Base-by-base conservation (phyloP, 108 stramenopile genomes). In the Pseudonitzschia multiseries region DNA sequence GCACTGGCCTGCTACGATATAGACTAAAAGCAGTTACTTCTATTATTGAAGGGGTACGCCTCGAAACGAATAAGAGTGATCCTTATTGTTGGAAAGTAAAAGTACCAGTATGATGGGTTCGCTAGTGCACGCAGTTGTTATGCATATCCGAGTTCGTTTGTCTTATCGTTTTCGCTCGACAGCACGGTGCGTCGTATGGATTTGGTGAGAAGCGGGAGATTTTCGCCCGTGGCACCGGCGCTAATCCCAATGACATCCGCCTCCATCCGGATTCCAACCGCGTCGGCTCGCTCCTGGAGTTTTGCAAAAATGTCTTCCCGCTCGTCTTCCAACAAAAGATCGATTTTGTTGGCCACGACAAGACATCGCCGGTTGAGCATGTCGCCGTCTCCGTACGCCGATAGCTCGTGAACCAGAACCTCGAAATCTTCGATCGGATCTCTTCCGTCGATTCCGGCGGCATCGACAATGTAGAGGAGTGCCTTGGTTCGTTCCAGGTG, bases 401-500 rank as follows among this genome's bases (percentile, higher is more conserved):
- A 69, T 28, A 95, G 24, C 71, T 95, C 92, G 32, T 93, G 80
- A 13, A 80, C 80, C 24, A 93, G 77, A 28, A 84, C 82, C 52
- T 71, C 61, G 46, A 96, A 78, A 75, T 93, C 92, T 46, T 87
- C 73, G 8, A 79, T 56, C 0, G 90, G 84, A 84, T 87, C 79
- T 66, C 93, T 76, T 54, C 86, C 91, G 73, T 92, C 91, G 8
- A 83, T 80, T 42, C 87, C 89, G 17, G 88, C 91, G 20, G 71
- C 87, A 76, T 96, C 96, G 0, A 96, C 90, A 62, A 96, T 90
- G 70, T 90, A 91, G 22, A 91, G 62, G 14, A 90, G 74, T 15
- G 90, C 79, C 67, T 89, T 91, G 22, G 96, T 97, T 62, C 98
- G 71, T 83, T 97, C 95, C 46, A 99, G 75, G 72, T 99, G 98